These are phyloP conservation scores for Anastatica hierochuntica DNA, from an alignment of 345 rosid species.

Conservation along the genomic window DNA sequence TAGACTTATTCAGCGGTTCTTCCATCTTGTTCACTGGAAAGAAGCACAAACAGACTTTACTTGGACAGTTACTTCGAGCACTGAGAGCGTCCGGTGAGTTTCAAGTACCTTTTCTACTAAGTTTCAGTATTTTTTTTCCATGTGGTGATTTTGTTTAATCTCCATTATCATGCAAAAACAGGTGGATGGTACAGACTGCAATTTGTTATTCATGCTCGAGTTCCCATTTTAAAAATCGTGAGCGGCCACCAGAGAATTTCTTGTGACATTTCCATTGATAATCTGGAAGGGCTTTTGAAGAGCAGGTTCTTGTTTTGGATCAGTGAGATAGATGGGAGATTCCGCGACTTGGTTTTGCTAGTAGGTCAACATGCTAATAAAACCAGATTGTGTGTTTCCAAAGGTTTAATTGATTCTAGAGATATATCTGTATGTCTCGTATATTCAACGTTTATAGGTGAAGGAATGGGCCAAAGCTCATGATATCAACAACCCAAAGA, in stretches of 20 bases:
- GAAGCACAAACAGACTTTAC: slow-evolving; percentile 51
- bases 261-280: slow-evolving; percentile 80
- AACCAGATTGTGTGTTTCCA: slow-evolving; percentile 5
- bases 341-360: slow-evolving; percentile 70
- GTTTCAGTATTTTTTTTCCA: not conserved
- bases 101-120: not conserved
- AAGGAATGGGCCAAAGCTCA: slow-evolving; percentile 97
- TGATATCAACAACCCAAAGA: slow-evolving; percentile 57
- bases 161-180: slow-evolving; percentile 21
- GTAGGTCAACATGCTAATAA: slow-evolving; percentile 30
- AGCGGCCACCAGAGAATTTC: slow-evolving; percentile 41
- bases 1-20: slow-evolving; percentile 43
- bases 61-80: slow-evolving; percentile 44
- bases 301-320: slow-evolving; percentile 79
- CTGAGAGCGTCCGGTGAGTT: slow-evolving; percentile 46
- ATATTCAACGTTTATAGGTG: slow-evolving; percentile 42
- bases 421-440: not conserved
- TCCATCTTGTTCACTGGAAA: slow-evolving; percentile 57
- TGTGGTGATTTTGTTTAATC: slow-evolving; percentile 6
- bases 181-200: slow-evolving; percentile 48
- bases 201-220: slow-evolving; percentile 52
- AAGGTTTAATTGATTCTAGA: not conserved
- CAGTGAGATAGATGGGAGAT: slow-evolving; percentile 67
- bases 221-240: slow-evolving; percentile 75
- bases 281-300: slow-evolving; percentile 61